Base-by-base conservation (phyloP, 176 grass and related monocot species). In the Saccharum officinarum region DNA sequence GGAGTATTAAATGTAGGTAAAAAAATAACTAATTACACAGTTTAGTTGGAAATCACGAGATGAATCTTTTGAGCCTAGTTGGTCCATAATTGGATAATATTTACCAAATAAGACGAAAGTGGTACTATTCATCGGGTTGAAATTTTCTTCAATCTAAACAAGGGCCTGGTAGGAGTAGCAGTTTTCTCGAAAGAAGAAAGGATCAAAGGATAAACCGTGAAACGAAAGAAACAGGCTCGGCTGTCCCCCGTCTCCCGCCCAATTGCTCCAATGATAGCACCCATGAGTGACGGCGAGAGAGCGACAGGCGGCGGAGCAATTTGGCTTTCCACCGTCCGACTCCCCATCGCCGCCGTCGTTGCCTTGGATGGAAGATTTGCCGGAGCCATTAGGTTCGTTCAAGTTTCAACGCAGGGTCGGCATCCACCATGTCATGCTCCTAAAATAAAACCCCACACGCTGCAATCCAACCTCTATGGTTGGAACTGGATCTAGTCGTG, bases 301-400 rank as follows among this genome's bases (percentile, higher is more conserved):
- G n/a, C 16, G 39, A 65, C 47, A 17, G 17, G 25, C 34, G 31
- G 18, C 20, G 4, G 33, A 77, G 18, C 37, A 9, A 45, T 33
- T 79, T 45, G 23, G 57, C 23, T 31, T 31, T 6, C n/a, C 12
- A 14, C 50, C 59, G 13, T 42, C 16, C 5, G 3, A 22, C 12
- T 30, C n/a, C 23, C 57, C 16, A 18, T 66, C 40, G 39, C 76
- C 38, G 59, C 10, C 22, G 76, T 9, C 23, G 75, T 69, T n/a
- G 74, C 74, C 33, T 77, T 78, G 54, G 34, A 55, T 70, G 37
- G 71, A 73, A 75, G 44, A 74, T 26, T 30, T 75, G 25, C 72
- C 46, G 26, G 72, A 10, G 18, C 28, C 7, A 42, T 78, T 16
- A 20, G 77, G 64, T 34, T 20, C 16, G 47, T 40, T 40, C 38